A percentile compares a stretch with the other conserved stretches of the same genome.
Conservation (phyloP, 768 basidiomycete genomes). For the Ramaria rubella region DNA sequence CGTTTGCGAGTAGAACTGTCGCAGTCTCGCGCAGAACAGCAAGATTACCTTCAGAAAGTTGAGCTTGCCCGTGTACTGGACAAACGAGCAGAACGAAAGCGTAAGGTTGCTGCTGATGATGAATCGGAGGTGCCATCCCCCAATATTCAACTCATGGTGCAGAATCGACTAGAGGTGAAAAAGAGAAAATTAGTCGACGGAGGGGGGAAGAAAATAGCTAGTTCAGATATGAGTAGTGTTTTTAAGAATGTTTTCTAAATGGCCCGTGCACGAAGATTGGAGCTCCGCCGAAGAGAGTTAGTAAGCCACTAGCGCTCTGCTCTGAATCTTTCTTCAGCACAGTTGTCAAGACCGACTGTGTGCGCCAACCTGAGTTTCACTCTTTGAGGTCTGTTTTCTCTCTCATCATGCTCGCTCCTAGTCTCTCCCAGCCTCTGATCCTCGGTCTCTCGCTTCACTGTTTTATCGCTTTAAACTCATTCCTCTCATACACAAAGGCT, state of each 20-base stretch:
- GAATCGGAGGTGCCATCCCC: not conserved
- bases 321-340: not conserved
- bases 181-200: not conserved
- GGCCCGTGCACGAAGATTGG: not conserved
- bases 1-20: conserved; percentile 88
- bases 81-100: conserved; percentile 62
- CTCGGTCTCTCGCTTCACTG: conserved; percentile 47
- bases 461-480: conserved; percentile 38
- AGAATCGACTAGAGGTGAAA: not conserved
- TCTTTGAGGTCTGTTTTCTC: conserved; percentile 75
- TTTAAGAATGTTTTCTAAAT: not conserved
- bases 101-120: conserved; percentile 20
- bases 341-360: not conserved
- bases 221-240: not conserved
- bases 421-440: conserved; percentile 65
- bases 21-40: conserved; percentile 82
- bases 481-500: conserved; percentile 7
- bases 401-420: conserved; percentile 74
- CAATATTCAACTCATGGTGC: not conserved
- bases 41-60: conserved; percentile 89
- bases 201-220: not conserved
- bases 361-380: not conserved
- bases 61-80: conserved; percentile 84
- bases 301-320: not conserved
- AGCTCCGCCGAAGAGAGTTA: not conserved